Evolutionary conservation across 805 yeast genomes (phyloP).

Genomic region (Metschnikowia shivogae): DNA sequence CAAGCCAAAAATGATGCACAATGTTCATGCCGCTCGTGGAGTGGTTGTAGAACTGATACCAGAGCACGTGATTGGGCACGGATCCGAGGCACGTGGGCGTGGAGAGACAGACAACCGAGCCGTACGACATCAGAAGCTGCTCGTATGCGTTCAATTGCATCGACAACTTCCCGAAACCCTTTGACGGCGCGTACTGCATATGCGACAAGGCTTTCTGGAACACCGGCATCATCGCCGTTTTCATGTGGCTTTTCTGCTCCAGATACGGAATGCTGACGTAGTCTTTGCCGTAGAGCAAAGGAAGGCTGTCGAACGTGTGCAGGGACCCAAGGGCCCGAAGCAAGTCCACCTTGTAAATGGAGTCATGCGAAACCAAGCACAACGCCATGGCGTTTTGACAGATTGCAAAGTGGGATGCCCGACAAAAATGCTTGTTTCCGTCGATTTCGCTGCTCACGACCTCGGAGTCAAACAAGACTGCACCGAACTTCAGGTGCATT

Average conservation of each 20-base stretch:
- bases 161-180: conserved; percentile 12
- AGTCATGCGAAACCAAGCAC: conserved; percentile 15
- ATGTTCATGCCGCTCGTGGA: conserved; percentile 31
- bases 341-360: conserved; percentile 23
- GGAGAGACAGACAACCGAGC: conserved; percentile 13
- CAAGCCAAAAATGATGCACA: conserved; percentile 33
- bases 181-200: conserved; percentile 14
- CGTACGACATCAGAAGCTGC: conserved; percentile 16
- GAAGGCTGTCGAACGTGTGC: conserved; percentile 8
- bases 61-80: conserved; percentile 31
- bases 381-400: conserved; percentile 24
- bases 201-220: conserved; percentile 25
- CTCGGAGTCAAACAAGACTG: conserved; percentile 25
- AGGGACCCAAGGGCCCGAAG: conserved; percentile 7
- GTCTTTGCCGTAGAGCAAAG: conserved; percentile 23
- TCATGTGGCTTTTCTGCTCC: conserved; percentile 16
- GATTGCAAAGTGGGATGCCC: conserved; percentile 22
- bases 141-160: conserved; percentile 6
- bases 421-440: conserved; percentile 19
- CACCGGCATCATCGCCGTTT: conserved; percentile 29
- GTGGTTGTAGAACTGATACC: conserved; percentile 38
- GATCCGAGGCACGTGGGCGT: conserved; percentile 13
- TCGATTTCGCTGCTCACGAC: not conserved
- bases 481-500: conserved; percentile 33
- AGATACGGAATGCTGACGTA: conserved; percentile 22